Base-by-base conservation (phyloP, 371 early-diverging fungal species). In the Apophysomyces sp. region DNA sequence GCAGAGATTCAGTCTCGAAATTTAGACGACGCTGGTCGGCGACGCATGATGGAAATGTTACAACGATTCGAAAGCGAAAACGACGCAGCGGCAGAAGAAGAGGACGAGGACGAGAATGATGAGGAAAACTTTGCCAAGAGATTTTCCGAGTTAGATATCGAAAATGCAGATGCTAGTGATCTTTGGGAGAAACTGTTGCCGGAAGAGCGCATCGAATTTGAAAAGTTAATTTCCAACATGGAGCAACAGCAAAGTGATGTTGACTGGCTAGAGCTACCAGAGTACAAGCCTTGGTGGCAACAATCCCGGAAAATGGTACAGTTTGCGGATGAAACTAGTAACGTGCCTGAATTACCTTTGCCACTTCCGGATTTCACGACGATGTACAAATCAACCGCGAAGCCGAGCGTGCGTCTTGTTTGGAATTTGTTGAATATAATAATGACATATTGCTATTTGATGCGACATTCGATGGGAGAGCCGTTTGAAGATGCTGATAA, bases 1-100 rank as follows among this genome's bases (percentile, higher is more conserved):
- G 77, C 71, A n/a, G 89, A 89, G 49, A 81, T 90, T 5, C 67
- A 83, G 32, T 76, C 77, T 6, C 67, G 71, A 49, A 77, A 75
- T 6, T 44, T 65, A 0, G 69, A 68, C 28, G 77, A 76, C 13
- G 67, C 72, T 26, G 80, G 82, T 11, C 74, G 83, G 57, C 68
- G 63, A 57, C 69, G 77, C 18, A 89, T 88, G 86, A 44, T 83
- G 5, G 71, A 77, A 37, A 73, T 86, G 52, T 52, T 89, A 40
- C 72, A 76, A 52, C 74, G 78, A 11, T 79, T 87, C 58, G 86
- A 87, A 67, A 63, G 70, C 29, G 82, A 82, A 28, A 68, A 71
- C 2, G 72, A 63, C 18, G 55, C 60, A 18, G 37, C 21, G 15
- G 66, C 63, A 18, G 65, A 69, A 9, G 37, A 63, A 11, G 60